A percentile compares a stretch with the other conserved stretches of the same genome.
Evolutionary conservation across 2,329 filamentous ascomycete species (phyloP).

Genomic region (Samsoniella hepiali): DNA sequence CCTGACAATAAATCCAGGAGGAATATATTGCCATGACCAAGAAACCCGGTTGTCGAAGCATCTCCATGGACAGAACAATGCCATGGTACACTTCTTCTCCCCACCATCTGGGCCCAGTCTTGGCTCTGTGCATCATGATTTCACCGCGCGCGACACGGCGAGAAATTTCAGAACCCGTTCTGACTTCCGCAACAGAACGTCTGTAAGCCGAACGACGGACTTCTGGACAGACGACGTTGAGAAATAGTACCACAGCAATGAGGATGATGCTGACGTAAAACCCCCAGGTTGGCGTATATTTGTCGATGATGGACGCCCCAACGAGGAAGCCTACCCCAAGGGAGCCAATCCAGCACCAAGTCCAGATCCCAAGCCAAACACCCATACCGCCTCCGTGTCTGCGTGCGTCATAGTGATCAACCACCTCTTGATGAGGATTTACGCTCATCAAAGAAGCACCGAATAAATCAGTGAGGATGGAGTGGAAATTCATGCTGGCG

Average conservation of each 20-base stretch:
- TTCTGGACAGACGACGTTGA: constrained; percentile 71
- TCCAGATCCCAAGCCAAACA: constrained; percentile 75
- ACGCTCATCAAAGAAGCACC: constrained; percentile 71
- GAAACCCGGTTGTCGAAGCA: constrained; percentile 73
- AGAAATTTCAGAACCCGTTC: constrained; percentile 49
- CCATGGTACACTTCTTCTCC: constrained; percentile 73
- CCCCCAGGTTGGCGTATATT: constrained; percentile 64
- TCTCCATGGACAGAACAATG: constrained; percentile 60
- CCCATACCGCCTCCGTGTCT: constrained; percentile 76
- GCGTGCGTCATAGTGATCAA: constrained; percentile 64
- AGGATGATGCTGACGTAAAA: constrained; percentile 72
- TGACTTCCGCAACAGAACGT: constrained; percentile 63
- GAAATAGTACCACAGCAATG: constrained; percentile 59
- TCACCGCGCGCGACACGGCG: constrained; percentile 66
- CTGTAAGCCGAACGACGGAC: constrained; percentile 67
- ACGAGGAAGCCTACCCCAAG: constrained; percentile 69
- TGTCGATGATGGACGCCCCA: constrained; percentile 66
- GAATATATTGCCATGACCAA: constrained; percentile 68
- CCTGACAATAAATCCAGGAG: constrained; percentile 75
- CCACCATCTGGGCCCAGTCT: constrained; percentile 73
- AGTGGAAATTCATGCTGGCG: constrained; percentile 73
- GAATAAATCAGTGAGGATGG: constrained; percentile 70
- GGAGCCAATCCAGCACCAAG: constrained; percentile 72
- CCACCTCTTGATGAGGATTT: constrained; percentile 69
- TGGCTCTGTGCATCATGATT: constrained; percentile 70